Evolutionary conservation across 257 asterid species (phyloP).

Genomic region (Cinchona pubescens): DNA sequence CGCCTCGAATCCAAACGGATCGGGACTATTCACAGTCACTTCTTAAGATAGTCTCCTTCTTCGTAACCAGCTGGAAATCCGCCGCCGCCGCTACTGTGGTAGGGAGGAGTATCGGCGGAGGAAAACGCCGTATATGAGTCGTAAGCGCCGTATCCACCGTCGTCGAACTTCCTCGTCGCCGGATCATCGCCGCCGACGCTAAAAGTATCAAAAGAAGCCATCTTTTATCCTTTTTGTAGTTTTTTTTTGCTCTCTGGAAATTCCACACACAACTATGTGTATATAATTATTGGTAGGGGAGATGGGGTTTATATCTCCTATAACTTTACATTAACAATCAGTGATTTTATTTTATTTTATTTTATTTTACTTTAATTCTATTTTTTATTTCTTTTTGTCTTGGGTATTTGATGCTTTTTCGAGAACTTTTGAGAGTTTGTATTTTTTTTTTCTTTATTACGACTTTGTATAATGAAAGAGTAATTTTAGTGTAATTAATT

Average conservation of each 20-base stretch:
- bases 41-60: too few species aligned
- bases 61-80: slow-evolving; percentile 47
- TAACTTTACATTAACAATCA: too few species aligned
- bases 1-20: slow-evolving; percentile 70
- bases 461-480: too few species aligned
- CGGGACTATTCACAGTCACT: slow-evolving; percentile 63
- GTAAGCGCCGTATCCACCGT: slow-evolving; percentile 49
- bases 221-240: slow-evolving; percentile 14
- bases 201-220: slow-evolving; percentile 77
- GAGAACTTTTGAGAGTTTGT: too few species aligned
- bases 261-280: background rate
- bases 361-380: background rate
- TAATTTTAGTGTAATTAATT: too few species aligned
- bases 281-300: background rate
- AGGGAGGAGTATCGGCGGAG: slow-evolving; percentile 59
- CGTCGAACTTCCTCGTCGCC: slow-evolving; percentile 45
- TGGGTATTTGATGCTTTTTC: too few species aligned
- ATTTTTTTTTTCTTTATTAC: too few species aligned
- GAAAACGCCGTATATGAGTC: slow-evolving; percentile 44
- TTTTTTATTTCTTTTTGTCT: too few species aligned
- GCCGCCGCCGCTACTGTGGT: slow-evolving; percentile 26
- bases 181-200: slow-evolving; percentile 55
- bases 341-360: background rate
- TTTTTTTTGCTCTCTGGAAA: slow-evolving; percentile 13
- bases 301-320: background rate